phyloP scores from a whole-genome alignment of 2,329 filamentous ascomycete species.

The Monascus ruber region DNA sequence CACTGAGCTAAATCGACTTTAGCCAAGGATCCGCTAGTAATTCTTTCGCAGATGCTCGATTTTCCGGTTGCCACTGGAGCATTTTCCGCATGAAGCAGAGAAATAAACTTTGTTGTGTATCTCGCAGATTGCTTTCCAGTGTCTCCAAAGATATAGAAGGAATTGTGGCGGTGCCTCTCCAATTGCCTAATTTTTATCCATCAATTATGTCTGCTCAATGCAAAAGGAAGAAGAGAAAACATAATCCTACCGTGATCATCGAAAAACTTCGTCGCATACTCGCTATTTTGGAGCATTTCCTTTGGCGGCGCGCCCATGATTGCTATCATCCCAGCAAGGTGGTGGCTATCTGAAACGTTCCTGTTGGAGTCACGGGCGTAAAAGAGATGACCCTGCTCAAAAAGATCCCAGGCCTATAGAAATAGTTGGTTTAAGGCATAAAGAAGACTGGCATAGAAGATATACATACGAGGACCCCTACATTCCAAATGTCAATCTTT shows the following conservation, averaged over 20 bases:
- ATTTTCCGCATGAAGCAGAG: constrained; percentile 12
- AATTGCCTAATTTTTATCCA: constrained; percentile 5
- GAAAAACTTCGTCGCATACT: constrained; percentile 9
- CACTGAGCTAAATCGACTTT: background rate
- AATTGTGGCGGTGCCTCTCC: constrained; percentile 6
- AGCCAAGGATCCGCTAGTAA: constrained; percentile 11
- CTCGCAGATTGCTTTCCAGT: constrained; percentile 6
- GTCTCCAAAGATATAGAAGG: constrained; percentile 7
- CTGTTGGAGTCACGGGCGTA: background rate
- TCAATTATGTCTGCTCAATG: constrained; percentile 1
- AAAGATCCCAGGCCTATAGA: background rate
- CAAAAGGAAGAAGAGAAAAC: background rate
- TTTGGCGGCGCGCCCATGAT: constrained; percentile 26
- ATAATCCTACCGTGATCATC: constrained; percentile 6
- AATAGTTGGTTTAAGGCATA: background rate
- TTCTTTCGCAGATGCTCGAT: constrained; percentile 8
- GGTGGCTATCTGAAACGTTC: constrained; percentile 8
- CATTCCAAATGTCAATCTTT: constrained; percentile 17
- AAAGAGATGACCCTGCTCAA: background rate
- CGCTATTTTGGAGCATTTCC: constrained; percentile 22
- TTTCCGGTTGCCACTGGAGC: constrained; percentile 9
- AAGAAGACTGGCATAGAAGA: background rate
- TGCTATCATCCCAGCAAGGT: constrained; percentile 27
- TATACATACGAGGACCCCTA: constrained; percentile 10
- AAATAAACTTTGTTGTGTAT: constrained; percentile 5